These are phyloP conservation scores for Naganishia sp. DNA, from an alignment of 1,284 basidiomycete genomes.

Conservation along the genomic window DNA sequence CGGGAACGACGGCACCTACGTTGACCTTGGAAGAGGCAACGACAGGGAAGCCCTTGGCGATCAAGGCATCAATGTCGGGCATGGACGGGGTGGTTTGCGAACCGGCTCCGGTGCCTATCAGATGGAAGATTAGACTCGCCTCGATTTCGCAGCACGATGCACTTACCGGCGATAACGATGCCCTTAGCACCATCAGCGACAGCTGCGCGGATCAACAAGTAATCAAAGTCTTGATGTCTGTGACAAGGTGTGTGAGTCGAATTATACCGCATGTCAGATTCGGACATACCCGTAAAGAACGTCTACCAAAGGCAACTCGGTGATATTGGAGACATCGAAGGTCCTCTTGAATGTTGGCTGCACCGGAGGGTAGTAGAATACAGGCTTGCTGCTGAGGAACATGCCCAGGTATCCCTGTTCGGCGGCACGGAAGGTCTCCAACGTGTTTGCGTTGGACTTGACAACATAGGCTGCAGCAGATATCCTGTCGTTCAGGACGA, in stretches of 20 bases:
- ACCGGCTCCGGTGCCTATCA: conserved; percentile 38
- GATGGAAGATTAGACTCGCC: not conserved
- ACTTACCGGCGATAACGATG: conserved; percentile 40
- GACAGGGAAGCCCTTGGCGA: conserved; percentile 33
- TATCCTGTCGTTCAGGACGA: conserved; percentile 49
- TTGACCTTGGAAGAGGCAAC: conserved; percentile 31
- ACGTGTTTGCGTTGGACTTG: conserved; percentile 41
- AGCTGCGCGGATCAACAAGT: conserved; percentile 35
- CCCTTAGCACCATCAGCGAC: conserved; percentile 41
- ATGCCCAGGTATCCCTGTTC: conserved; percentile 40
- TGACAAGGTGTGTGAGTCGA: not conserved
- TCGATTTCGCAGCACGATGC: too few relatives aligned
- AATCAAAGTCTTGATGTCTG: conserved; percentile 34
- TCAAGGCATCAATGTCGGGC: conserved; percentile 29
- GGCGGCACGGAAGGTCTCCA: conserved; percentile 39
- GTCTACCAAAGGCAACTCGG: conserved; percentile 38
- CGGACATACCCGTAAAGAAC: conserved; percentile 36
- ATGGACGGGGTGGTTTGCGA: conserved; percentile 26
- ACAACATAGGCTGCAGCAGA: conserved; percentile 42
- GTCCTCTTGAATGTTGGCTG: conserved; percentile 35
- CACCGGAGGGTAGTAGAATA: conserved; percentile 32
- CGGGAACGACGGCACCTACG: conserved; percentile 29
- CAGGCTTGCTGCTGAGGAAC: conserved; percentile 29
- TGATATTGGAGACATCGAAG: conserved; percentile 37
- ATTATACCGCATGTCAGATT: not conserved